A percentile compares a stretch with the other conserved stretches of the same genome.
These are phyloP conservation scores for Tricholoma furcatifolium DNA, from an alignment of 768 basidiomycete genomes.

Conservation along the genomic window DNA sequence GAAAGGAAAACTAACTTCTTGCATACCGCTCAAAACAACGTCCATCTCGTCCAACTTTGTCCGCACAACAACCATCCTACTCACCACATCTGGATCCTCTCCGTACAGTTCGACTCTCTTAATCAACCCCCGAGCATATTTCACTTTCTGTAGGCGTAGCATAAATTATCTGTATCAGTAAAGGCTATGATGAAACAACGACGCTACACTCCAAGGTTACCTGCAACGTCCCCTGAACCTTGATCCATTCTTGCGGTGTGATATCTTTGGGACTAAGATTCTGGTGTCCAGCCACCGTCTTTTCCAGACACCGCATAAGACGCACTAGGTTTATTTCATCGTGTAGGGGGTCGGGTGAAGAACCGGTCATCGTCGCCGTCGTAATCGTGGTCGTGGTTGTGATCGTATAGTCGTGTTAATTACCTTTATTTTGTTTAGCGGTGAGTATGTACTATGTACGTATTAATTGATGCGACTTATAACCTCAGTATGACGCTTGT, in stretches of 20 bases:
- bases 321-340: too few relatives aligned
- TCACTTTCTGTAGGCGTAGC: constrained; percentile 36
- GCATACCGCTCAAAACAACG: constrained; percentile 45
- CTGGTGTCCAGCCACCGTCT: constrained; percentile 39
- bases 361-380: too few relatives aligned
- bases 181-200: background rate
- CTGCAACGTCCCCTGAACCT: constrained; percentile 56
- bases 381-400: too few relatives aligned
- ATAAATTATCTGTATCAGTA: background rate
- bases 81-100: constrained; percentile 36
- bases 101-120: constrained; percentile 56
- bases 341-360: too few relatives aligned
- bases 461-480: too few relatives aligned
- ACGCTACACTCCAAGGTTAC: constrained; percentile 29
- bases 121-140: constrained; percentile 54
- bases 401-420: too few relatives aligned
- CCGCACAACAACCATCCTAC: constrained; percentile 45
- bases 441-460: too few relatives aligned
- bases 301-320: constrained; percentile 61
- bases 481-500: too few relatives aligned
- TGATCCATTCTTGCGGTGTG: constrained; percentile 44
- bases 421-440: too few relatives aligned
- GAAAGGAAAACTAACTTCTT: too few relatives aligned
- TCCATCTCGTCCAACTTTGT: constrained; percentile 58
- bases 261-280: constrained; percentile 31